Evolutionary conservation across 257 asterid genomes (phyloP), one percentile per base, ranked within the genome.

Genomic region (Solanum appendiculatum): DNA sequence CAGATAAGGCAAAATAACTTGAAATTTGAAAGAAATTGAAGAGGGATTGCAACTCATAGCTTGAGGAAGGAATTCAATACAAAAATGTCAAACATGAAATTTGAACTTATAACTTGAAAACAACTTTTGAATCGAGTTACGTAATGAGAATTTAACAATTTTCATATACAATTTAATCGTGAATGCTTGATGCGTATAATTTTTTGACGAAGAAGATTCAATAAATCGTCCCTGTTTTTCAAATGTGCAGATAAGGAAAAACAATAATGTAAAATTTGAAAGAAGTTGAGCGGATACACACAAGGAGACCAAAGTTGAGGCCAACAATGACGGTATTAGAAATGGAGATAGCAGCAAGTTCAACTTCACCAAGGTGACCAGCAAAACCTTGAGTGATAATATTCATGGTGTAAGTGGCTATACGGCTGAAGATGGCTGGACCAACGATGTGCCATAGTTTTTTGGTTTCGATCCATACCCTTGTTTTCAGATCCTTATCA

Each of bases 281-380:
- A 23, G 56, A 10, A 39, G 56, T 21, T 80, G 27, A 46, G 60
- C 23, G 39, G 36, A 44, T 80, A 64, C 86, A 15, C 89, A 93
- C 93, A 88, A 92, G 83, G 64, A 93, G 91, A 14, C 96, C 94
- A 39, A 91, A 93, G 58, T 83, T 89, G 92, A 93, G 89, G 51
- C 91, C 94, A 29, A 91, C 88, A 64, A 93, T 92, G 86, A 93
- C 94, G 54, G 74, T 90, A 90, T 86, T 90, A 85, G 94, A 92
- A 64, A 93, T 92, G 10, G 95, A 89, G 36, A 91, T 77, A 10
- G 96, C 87, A 77, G 95, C 95, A 5, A 93, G 91, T 66, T 92
- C 90, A 0, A 89, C 90, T 46, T 93, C 93, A 6, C 94, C 94
- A 21, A 93, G 93, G 46, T 93, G 95, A 60, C 95, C 94, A 14